Conservation (phyloP, 805 yeast species). For the Ogataea henricii region DNA sequence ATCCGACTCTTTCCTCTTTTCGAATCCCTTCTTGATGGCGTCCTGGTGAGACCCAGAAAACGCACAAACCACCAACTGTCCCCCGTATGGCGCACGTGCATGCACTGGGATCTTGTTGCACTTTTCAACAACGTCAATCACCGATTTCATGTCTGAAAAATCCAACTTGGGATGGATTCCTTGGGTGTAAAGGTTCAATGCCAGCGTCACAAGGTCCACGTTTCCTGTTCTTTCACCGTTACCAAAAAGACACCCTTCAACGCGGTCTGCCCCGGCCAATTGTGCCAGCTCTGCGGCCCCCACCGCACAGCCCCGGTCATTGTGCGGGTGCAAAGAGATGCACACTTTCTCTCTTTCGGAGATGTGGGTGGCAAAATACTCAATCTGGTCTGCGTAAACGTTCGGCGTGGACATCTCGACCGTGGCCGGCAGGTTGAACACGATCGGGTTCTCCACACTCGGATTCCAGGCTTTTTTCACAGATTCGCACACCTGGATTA, state of each 20-base stretch:
- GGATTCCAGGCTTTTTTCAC: constrained; percentile 81
- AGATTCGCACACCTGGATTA: constrained; percentile 76
- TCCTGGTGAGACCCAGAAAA: constrained; percentile 59
- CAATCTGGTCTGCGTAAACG: constrained; percentile 78
- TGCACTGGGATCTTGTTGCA: constrained; percentile 77
- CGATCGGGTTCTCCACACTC: constrained; percentile 66
- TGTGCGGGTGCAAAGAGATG: constrained; percentile 76
- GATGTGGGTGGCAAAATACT: constrained; percentile 67
- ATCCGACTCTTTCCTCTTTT: constrained; percentile 39
- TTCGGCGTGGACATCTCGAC: constrained; percentile 78
- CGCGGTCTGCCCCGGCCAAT: constrained; percentile 81
- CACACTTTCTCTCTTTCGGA: constrained; percentile 69
- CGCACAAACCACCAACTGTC: constrained; percentile 77
- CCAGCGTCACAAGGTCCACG: constrained; percentile 75
- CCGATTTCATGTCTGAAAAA: constrained; percentile 64
- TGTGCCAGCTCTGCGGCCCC: constrained; percentile 79
- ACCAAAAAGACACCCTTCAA: constrained; percentile 81
- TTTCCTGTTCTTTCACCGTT: constrained; percentile 87
- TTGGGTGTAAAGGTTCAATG: constrained; percentile 74
- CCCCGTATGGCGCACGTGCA: constrained; percentile 80
- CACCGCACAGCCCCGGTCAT: constrained; percentile 85
- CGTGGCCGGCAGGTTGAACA: constrained; percentile 79
- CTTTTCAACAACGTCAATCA: constrained; percentile 70
- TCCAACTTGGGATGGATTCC: constrained; percentile 74
- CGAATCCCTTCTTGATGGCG: constrained; percentile 40